phyloP scores from a whole-genome alignment of 371 early-diverging fungal species.

The Phascolomyces articulosus region DNA sequence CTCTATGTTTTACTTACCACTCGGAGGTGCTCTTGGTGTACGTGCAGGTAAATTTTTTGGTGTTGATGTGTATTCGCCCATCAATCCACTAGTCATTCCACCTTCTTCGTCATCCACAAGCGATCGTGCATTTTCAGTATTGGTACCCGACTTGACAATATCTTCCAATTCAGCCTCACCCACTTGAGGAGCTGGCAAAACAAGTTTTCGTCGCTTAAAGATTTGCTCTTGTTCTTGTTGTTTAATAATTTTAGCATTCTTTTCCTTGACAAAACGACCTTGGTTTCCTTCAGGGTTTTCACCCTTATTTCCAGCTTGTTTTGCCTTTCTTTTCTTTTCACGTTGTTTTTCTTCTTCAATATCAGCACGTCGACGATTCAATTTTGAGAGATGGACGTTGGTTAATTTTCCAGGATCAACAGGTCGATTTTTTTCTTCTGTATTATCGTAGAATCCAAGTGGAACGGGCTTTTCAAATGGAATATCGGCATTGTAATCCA shows the following conservation, averaged over 20 bases:
- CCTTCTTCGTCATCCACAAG: slow-evolving; percentile 66
- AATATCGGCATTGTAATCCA: slow-evolving; percentile 96
- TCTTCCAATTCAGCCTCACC: slow-evolving; percentile 90
- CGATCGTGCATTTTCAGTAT: slow-evolving; percentile 77
- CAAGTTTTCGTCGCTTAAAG: slow-evolving; percentile 76
- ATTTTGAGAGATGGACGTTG: slow-evolving; percentile 70
- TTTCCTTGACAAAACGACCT: slow-evolving; percentile 57
- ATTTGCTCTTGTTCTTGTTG: slow-evolving; percentile 74
- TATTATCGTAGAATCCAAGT: slow-evolving; percentile 91
- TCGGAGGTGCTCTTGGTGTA: slow-evolving; percentile 78
- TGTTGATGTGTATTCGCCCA: slow-evolving; percentile 74
- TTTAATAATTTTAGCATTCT: slow-evolving; percentile 60
- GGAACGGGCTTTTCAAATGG: slow-evolving; percentile 91
- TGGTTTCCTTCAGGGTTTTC: slow-evolving; percentile 45
- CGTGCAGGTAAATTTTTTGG: slow-evolving; percentile 51
- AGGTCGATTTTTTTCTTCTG: slow-evolving; percentile 76
- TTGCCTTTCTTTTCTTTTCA: slow-evolving; percentile 73
- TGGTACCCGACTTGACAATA: slow-evolving; percentile 88
- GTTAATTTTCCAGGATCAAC: slow-evolving; percentile 62
- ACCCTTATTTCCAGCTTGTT: slow-evolving; percentile 50
- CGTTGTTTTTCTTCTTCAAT: slow-evolving; percentile 67
- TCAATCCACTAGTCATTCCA: slow-evolving; percentile 65
- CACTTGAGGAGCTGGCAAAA: slow-evolving; percentile 91
- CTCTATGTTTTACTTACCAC: slow-evolving; percentile 26
- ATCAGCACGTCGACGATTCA: slow-evolving; percentile 82